Evolutionary conservation across 148 eudicot genomes (phyloP).

Genomic region (Vaccinium darrowii): DNA sequence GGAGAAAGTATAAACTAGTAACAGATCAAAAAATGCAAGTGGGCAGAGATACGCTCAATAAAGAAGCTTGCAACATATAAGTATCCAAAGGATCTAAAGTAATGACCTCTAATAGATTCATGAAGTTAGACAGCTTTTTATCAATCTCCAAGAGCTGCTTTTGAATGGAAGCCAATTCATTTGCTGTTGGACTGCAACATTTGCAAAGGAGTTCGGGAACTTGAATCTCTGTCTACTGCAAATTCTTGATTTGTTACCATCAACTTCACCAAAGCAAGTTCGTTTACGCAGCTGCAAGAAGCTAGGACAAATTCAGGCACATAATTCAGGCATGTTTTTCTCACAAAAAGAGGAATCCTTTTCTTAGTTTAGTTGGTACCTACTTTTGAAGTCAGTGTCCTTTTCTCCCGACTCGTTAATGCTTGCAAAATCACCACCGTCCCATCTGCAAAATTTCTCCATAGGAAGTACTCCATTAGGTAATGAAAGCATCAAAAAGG

Average conservation of each 20-base stretch:
- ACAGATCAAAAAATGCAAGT: background rate
- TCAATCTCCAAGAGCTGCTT: slow-evolving; percentile 77
- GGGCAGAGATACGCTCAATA: background rate
- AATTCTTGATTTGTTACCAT: slow-evolving; percentile 31
- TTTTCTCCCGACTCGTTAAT: slow-evolving; percentile 48
- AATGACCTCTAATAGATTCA: slow-evolving; percentile 77
- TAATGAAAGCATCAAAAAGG: background rate
- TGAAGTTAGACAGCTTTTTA: slow-evolving; percentile 64
- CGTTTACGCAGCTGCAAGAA: slow-evolving; percentile 32
- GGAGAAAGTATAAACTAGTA: background rate
- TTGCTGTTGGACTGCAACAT: slow-evolving; percentile 44
- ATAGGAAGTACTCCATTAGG: slow-evolving; percentile 26
- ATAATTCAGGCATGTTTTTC: slow-evolving; percentile 40
- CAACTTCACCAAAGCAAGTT: slow-evolving; percentile 38
- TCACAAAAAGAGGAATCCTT: slow-evolving; percentile 36
- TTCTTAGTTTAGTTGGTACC: slow-evolving; percentile 37
- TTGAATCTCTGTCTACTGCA: slow-evolving; percentile 37
- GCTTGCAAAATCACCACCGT: slow-evolving; percentile 48
- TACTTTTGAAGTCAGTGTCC: slow-evolving; percentile 36
- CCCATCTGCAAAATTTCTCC: slow-evolving; percentile 52
- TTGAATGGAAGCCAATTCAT: slow-evolving; percentile 48
- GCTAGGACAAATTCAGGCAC: slow-evolving; percentile 41
- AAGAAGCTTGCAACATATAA: background rate
- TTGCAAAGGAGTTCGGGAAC: slow-evolving; percentile 35
- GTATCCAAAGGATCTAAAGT: background rate